Percentiles rank a stretch among this genome's conserved stretches.
phyloP scores from a whole-genome alignment of 2,329 filamentous ascomycete species.

The Aspergillus persii region DNA sequence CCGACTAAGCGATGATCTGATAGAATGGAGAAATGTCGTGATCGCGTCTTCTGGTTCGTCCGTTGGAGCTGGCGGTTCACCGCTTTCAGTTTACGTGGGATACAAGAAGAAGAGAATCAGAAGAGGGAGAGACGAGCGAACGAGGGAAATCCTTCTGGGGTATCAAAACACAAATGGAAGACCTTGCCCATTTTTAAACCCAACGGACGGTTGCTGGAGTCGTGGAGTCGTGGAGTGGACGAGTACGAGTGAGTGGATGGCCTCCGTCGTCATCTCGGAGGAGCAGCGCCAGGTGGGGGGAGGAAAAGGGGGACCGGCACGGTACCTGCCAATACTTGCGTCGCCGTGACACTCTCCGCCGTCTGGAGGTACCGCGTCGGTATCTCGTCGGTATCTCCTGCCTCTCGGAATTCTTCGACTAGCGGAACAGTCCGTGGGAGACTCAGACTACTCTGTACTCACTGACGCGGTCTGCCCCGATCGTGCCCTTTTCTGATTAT shows the following conservation, averaged over 20 bases:
- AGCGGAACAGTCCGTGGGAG: background rate
- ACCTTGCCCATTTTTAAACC: no score
- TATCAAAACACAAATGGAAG: no score
- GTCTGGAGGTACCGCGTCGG: background rate
- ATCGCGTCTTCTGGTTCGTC: constrained; percentile 35
- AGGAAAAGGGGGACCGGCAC: background rate
- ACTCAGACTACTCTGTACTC: background rate
- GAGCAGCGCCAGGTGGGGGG: no score
- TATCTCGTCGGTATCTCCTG: background rate
- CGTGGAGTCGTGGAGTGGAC: no score
- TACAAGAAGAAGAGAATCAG: no score
- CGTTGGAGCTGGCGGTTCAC: constrained; percentile 12
- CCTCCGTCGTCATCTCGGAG: no score
- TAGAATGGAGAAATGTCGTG: constrained; percentile 46
- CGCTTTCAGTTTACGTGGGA: background rate
- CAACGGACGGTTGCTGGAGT: no score
- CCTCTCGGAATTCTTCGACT: background rate
- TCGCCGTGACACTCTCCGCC: background rate
- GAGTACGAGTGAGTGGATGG: no score
- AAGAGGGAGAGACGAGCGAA: no score
- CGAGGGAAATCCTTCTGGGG: no score
- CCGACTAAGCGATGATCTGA: constrained; percentile 39
- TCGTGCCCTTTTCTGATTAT: no score
- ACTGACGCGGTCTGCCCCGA: no score
- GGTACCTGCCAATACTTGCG: background rate